Evolutionary conservation across 2,329 filamentous ascomycete genomes (phyloP).

Genomic region (Trichoderma harzianum): DNA sequence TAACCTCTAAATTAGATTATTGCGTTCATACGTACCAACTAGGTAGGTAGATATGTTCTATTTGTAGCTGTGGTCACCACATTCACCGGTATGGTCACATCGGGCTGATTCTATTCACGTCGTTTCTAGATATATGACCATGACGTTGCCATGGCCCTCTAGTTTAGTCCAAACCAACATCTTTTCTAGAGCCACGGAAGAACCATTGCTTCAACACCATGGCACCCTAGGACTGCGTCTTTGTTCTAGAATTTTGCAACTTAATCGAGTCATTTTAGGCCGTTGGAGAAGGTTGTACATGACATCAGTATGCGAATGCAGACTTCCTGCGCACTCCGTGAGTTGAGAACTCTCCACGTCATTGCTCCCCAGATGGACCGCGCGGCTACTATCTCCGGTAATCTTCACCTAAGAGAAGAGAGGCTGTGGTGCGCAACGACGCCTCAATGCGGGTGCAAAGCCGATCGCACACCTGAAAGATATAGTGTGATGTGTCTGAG

Average conservation of each 20-base stretch:
- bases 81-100: background rate
- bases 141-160: background rate
- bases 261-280: background rate
- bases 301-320: background rate
- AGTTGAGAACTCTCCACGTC: background rate
- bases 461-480: background rate
- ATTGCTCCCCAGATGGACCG: background rate
- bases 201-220: background rate
- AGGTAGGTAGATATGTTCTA: background rate
- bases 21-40: background rate
- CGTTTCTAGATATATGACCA: background rate
- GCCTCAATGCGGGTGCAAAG: background rate
- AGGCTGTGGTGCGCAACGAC: background rate
- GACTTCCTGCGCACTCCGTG: background rate
- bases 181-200: background rate
- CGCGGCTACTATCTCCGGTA: background rate
- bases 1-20: background rate
- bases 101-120: background rate
- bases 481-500: background rate
- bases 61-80: background rate
- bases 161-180: background rate
- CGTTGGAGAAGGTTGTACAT: background rate
- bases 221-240: background rate
- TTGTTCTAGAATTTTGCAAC: background rate
- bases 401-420: background rate